phyloP scores from a whole-genome alignment of 768 basidiomycete species.

The Basidioascus undulatus region DNA sequence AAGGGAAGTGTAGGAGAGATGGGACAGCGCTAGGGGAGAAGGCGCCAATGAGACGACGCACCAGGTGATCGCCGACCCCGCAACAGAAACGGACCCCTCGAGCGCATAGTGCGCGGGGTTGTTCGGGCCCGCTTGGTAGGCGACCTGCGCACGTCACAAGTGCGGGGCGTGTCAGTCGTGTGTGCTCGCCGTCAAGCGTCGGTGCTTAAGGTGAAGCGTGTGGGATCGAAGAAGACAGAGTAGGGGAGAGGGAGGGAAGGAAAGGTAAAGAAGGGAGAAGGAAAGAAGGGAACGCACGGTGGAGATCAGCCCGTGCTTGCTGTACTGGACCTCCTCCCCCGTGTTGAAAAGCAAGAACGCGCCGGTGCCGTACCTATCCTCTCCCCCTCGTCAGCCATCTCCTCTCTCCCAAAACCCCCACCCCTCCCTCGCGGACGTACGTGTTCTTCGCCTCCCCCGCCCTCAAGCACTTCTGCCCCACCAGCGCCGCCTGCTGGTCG shows the following conservation, averaged over 20 bases:
- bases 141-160: slow-evolving; percentile 34
- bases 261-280: neutral
- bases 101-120: slow-evolving; percentile 70
- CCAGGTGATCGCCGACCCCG: slow-evolving; percentile 89
- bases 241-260: slow-evolving; percentile 1
- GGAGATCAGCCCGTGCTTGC: slow-evolving; percentile 62
- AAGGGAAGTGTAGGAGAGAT: neutral
- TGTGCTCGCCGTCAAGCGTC: too few relatives aligned
- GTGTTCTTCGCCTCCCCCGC: slow-evolving; percentile 88
- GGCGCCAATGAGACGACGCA: slow-evolving; percentile 12
- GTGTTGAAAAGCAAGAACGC: slow-evolving; percentile 93
- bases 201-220: neutral
- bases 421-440: too few relatives aligned
- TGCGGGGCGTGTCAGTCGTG: too few relatives aligned
- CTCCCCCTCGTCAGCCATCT: too few relatives aligned
- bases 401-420: too few relatives aligned
- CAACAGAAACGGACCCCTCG: slow-evolving; percentile 86
- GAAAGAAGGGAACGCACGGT: slow-evolving; percentile 30
- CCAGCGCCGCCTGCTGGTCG: slow-evolving; percentile 92
- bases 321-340: slow-evolving; percentile 61
- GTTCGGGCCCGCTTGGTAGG: slow-evolving; percentile 60
- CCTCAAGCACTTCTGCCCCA: slow-evolving; percentile 85
- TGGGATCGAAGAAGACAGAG: neutral
- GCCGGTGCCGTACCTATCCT: too few relatives aligned
- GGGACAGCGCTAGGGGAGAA: neutral